These are phyloP conservation scores for Lichenothelia convexa DNA, from an alignment of 495 filamentous ascomycete genomes.

Conservation along the genomic window DNA sequence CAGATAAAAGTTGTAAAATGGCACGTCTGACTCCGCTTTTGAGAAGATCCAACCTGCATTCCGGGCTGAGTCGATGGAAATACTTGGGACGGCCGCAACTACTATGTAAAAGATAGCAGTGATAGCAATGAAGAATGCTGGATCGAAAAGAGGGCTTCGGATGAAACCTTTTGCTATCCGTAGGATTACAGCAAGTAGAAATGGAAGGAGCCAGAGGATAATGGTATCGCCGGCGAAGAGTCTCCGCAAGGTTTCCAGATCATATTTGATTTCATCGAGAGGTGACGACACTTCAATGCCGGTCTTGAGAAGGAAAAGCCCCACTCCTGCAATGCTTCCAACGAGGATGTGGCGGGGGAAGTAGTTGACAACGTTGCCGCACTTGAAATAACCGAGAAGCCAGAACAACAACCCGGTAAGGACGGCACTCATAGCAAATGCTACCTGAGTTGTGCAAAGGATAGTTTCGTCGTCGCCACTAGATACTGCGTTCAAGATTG, in stretches of 20 bases:
- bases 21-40: constrained; percentile 61
- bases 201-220: constrained; percentile 64
- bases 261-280: constrained; percentile 63
- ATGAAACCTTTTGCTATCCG: constrained; percentile 54
- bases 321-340: constrained; percentile 92
- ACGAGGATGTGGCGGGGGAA: constrained; percentile 93
- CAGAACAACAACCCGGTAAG: constrained; percentile 85
- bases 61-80: constrained; percentile 45
- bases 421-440: constrained; percentile 81
- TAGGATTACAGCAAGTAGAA: constrained; percentile 58
- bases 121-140: constrained; percentile 69
- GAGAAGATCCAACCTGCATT: constrained; percentile 76
- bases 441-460: constrained; percentile 75
- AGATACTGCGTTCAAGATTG: constrained; percentile 61
- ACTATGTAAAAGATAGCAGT: constrained; percentile 68
- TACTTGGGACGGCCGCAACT: constrained; percentile 41
- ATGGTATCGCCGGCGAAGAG: constrained; percentile 55
- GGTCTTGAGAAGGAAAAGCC: constrained; percentile 85
- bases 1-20: constrained; percentile 96
- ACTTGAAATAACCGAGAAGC: constrained; percentile 62
- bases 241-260: constrained; percentile 51
- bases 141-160: constrained; percentile 64
- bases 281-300: constrained; percentile 89
- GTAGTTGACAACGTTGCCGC: constrained; percentile 86
- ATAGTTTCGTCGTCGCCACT: constrained; percentile 67